These are phyloP conservation scores for Neodidymelliopsis sp. DNA, from an alignment of 2,329 filamentous ascomycete genomes.

Conservation along the genomic window DNA sequence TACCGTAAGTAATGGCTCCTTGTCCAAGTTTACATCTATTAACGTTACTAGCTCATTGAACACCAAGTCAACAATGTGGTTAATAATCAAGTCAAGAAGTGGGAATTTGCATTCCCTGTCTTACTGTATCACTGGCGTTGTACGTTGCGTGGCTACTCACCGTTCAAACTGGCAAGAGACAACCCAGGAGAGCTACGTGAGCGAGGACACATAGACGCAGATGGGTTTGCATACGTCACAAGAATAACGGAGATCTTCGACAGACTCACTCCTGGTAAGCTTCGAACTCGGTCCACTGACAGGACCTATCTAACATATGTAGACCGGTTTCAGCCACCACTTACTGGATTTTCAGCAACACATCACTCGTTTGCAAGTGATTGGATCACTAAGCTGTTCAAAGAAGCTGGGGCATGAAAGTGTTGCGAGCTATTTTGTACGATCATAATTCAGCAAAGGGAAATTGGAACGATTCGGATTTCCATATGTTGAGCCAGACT, in stretches of 20 bases:
- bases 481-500: slow-evolving; percentile 14
- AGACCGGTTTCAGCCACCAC: slow-evolving; percentile 42
- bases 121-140: slow-evolving; percentile 45
- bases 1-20: slow-evolving; percentile 36
- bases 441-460: slow-evolving; percentile 6
- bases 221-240: slow-evolving; percentile 42
- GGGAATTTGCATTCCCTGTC: slow-evolving; percentile 44
- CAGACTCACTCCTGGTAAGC: slow-evolving; percentile 36
- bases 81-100: slow-evolving; percentile 43
- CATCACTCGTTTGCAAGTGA: slow-evolving; percentile 39
- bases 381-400: slow-evolving; percentile 45
- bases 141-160: slow-evolving; percentile 40
- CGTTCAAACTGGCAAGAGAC: slow-evolving; percentile 46
- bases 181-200: slow-evolving; percentile 43
- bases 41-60: slow-evolving; percentile 36
- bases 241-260: slow-evolving; percentile 37
- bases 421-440: not conserved
- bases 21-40: slow-evolving; percentile 11
- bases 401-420: slow-evolving; percentile 39
- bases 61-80: slow-evolving; percentile 45
- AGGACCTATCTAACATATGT: slow-evolving; percentile 13
- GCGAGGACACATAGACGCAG: slow-evolving; percentile 39
- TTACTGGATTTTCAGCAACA: slow-evolving; percentile 34
- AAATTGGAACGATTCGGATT: not conserved
- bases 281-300: not conserved